Evolutionary conservation across 768 basidiomycete species (phyloP).

Genomic region (Boletus edulis): DNA sequence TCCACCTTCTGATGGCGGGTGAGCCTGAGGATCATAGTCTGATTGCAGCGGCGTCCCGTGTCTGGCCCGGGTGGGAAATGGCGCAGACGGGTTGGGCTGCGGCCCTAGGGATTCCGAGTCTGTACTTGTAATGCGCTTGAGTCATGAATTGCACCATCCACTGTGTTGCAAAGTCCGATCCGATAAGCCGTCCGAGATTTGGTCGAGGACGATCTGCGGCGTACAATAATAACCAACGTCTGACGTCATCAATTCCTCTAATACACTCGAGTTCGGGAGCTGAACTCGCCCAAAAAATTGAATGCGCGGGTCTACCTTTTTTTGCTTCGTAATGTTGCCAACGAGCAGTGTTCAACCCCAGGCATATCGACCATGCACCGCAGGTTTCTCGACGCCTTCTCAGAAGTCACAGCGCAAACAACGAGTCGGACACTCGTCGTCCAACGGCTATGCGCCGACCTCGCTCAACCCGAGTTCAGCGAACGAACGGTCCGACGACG

Average conservation of each 20-base stretch:
- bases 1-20: no score
- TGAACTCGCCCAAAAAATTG: neutral
- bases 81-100: neutral
- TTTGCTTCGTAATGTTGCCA: no score
- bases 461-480: neutral
- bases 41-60: neutral
- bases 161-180: neutral
- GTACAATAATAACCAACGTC: neutral
- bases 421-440: neutral
- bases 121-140: no score
- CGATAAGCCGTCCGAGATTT: neutral
- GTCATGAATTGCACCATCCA: no score
- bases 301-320: neutral
- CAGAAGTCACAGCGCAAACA: neutral
- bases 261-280: neutral
- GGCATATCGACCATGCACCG: neutral
- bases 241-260: slow-evolving; percentile 1
- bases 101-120: no score
- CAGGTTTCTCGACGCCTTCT: neutral
- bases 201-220: neutral
- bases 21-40: neutral
- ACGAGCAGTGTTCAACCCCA: no score
- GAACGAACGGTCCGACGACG: slow-evolving; percentile 3
- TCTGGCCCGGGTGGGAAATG: slow-evolving; percentile 6
- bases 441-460: neutral